Base-by-base conservation (phyloP, 768 basidiomycete species). In the Tephrocybe sp. region DNA sequence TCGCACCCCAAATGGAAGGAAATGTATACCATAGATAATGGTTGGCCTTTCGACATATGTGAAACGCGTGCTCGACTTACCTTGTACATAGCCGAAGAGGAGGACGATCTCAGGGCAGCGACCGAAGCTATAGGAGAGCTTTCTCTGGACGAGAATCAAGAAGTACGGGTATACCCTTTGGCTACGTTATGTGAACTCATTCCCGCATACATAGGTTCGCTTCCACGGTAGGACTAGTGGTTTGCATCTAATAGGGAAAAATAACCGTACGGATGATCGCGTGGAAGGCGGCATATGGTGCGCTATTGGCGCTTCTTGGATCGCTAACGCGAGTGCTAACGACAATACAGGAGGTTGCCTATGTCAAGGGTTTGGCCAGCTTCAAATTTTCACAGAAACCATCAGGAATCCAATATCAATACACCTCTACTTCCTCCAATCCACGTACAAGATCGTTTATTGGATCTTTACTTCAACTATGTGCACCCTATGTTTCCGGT, bases 401-500 rank as follows among this genome's bases (percentile, higher is more conserved):
- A 73, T 11, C 66, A 70, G 16, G 79, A 80, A 37, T 70, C 76
- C 34, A 69, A 67, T 32, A 54, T 77, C 35, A 63, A 73, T 31
- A 71, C 80, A n/a, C 38, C 50, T 27, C 68, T 67, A 12, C 65
- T 94, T 32, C 92, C 92, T 13, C 73, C 85, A 22, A 59, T 72
- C 18, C 73, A 76, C 15, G 69, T 80, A 27, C 90, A 91, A 64
- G 80, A 87, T 49, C 78, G 75, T 31, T 74, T 94, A 4, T 64
- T 94, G 42, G 77, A 80, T 26, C 69, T 92, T 7, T 95, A 90
- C 65, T 93, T 93, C 67, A 80, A 80, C 9, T 87, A 91, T 59
- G 83, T 88, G 25, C 92, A 95, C 57, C 91, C 92, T 5, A 75
- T 84, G 44, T 88, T 89, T 58, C 93, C 92, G 6, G 75, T 94